Percentiles rank a stretch among this genome's conserved stretches.
Conservation (phyloP, 495 filamentous ascomycete species). For the Pyronema omphalodes region DNA sequence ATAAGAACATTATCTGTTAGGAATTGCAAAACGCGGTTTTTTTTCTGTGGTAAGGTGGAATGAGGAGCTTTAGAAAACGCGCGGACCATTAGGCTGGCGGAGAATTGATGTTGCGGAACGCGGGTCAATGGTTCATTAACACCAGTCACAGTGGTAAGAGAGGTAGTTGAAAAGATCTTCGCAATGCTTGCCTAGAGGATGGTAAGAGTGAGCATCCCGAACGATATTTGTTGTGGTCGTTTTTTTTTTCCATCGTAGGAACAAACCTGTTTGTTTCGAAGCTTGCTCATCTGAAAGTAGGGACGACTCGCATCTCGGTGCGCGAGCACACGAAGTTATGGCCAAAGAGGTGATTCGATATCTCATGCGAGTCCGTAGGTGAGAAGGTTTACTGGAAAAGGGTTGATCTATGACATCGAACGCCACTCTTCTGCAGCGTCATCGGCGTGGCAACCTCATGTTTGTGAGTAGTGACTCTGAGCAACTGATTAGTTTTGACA, state of each 20-base stretch:
- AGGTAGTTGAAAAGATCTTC: constrained; percentile 29
- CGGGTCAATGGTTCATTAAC: constrained; percentile 33
- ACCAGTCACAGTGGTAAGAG: constrained; percentile 31
- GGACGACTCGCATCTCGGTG: constrained; percentile 36
- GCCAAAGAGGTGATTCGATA: constrained; percentile 30
- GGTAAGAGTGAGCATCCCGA: constrained; percentile 29
- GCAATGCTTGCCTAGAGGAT: constrained; percentile 28
- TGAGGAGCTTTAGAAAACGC: constrained; percentile 25
- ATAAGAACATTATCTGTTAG: constrained; percentile 14
- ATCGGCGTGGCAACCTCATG: too few species aligned
- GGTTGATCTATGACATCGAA: too few species aligned
- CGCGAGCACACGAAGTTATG: constrained; percentile 33
- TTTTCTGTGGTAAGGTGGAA: constrained; percentile 33
- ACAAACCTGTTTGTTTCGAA: too few species aligned
- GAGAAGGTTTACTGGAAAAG: too few species aligned
- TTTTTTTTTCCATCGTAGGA: not conserved
- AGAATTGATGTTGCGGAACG: constrained; percentile 33
- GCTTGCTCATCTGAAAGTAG: constrained; percentile 20
- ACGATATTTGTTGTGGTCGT: constrained; percentile 37
- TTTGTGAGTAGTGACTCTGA: too few species aligned
- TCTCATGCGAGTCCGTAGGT: constrained; percentile 9
- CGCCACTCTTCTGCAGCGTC: too few species aligned
- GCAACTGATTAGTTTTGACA: too few species aligned
- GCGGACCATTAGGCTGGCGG: constrained; percentile 29
- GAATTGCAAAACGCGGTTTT: constrained; percentile 30